Base-by-base conservation (phyloP, 441 rosid genomes). In the Populus tomentosa region DNA sequence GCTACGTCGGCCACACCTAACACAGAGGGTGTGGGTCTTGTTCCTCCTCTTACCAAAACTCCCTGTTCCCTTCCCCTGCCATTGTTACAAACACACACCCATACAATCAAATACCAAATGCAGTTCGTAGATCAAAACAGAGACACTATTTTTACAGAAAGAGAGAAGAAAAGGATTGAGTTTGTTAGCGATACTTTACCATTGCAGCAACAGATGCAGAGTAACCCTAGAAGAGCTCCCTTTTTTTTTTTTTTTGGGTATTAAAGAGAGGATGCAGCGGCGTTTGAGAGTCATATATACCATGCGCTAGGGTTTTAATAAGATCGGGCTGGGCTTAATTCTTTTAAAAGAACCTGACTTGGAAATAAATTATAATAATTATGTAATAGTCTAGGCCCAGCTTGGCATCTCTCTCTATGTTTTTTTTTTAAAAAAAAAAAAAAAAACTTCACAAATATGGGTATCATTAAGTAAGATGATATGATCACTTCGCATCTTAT, bases 21-120 rank as follows among this genome's bases (percentile, higher is more conserved):
- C 95, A 72, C 98, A 94, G 65, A 94, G 90, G 5, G 98, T 93
- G 89, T 93, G 97, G 35, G 97, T 89, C 93, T 93, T 94, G 93
- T 94, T 94, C 88, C 98, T 93, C 75, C 98, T 84, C 90, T 94
- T 91, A 71, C 98, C 98, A 62, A 95, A 95, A 87, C 98, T 93
- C 76, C 94, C 97, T 9, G 99, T 95, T 80, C 97, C 98, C 86
- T 95, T 95, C 28, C 98, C 98, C 99, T 95, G 86, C 68, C 75
- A 33, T 13, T 32, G 13, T 0, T 9, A 59, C 24, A 10, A 3
- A 18, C 10, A n/a, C 7, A 16, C 14, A 50, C 5, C 65, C 65
- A 10, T 21, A 24, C 2, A 62, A 62, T 13, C 28, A 24, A 62
- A 21, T 3, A 62, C 11, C 24, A 62, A 4, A 21, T 21, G 13